phyloP scores from a whole-genome alignment of 2,329 filamentous ascomycete genomes.

The Aureobasidium sp. region DNA sequence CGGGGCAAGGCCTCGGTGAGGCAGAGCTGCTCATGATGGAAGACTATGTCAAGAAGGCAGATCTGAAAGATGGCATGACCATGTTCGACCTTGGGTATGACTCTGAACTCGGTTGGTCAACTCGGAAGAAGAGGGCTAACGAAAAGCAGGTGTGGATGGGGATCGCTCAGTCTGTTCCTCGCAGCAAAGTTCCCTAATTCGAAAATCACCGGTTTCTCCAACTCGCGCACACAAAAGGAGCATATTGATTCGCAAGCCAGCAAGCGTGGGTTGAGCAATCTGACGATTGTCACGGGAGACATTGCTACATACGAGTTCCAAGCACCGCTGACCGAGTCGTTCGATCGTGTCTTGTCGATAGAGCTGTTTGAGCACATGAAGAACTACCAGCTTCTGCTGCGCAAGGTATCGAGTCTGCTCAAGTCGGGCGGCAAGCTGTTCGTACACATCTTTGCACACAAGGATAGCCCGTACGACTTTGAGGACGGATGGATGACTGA shows the following conservation, averaged over 20 bases:
- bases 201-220: constrained; percentile 60
- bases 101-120: no score
- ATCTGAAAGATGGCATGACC: constrained; percentile 52
- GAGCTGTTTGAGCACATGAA: constrained; percentile 75
- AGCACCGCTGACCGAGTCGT: constrained; percentile 32
- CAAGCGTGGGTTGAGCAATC: constrained; percentile 51
- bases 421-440: constrained; percentile 61
- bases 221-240: constrained; percentile 61
- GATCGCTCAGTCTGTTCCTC: constrained; percentile 57
- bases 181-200: constrained; percentile 58
- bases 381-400: constrained; percentile 62
- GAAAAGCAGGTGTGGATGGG: constrained; percentile 57
- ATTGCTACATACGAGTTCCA: constrained; percentile 59
- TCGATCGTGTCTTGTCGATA: constrained; percentile 61
- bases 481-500: constrained; percentile 68
- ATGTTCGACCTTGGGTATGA: constrained; percentile 56
- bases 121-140: background rate
- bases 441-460: constrained; percentile 62
- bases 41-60: constrained; percentile 55
- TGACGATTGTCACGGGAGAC: constrained; percentile 60
- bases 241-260: constrained; percentile 57
- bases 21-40: constrained; percentile 62
- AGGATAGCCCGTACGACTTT: constrained; percentile 60
- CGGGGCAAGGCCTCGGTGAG: constrained; percentile 22
- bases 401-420: constrained; percentile 54